These are phyloP conservation scores for Waltiozyma solani DNA, from an alignment of 1,139 yeast species.

Conservation along the genomic window DNA sequence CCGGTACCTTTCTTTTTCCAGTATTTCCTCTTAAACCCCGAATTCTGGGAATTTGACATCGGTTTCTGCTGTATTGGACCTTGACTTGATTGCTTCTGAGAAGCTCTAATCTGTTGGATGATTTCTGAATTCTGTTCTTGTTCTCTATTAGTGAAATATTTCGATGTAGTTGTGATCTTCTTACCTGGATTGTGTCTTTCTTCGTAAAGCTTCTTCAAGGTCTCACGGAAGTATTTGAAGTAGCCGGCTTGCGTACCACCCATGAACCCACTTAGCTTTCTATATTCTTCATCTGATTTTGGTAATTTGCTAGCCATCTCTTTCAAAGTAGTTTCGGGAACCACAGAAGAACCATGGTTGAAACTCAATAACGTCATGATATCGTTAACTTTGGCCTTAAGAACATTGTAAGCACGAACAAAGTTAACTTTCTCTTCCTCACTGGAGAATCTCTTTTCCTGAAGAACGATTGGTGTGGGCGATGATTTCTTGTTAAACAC, in stretches of 20 bases:
- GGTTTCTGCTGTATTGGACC: neutral
- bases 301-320: conserved; percentile 51
- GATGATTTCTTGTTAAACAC: conserved; percentile 7
- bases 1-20: neutral
- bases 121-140: conserved; percentile 6
- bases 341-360: conserved; percentile 30
- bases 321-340: conserved; percentile 39
- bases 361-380: conserved; percentile 34
- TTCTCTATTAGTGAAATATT: conserved; percentile 9
- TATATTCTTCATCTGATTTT: conserved; percentile 39
- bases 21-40: neutral
- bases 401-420: conserved; percentile 24
- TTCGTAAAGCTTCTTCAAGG: conserved; percentile 30
- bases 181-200: conserved; percentile 3
- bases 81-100: neutral
- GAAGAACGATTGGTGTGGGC: conserved; percentile 15
- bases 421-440: conserved; percentile 20
- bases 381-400: conserved; percentile 36
- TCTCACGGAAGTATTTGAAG: conserved; percentile 37
- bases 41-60: neutral
- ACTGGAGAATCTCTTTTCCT: conserved; percentile 18
- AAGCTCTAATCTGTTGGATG: neutral
- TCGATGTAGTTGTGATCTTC: conserved; percentile 8
- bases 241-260: conserved; percentile 29
- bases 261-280: conserved; percentile 30